Percentiles rank a stretch among this genome's conserved stretches.
Conservation (phyloP, 768 basidiomycete genomes). For the Psilocybe tampanensis region DNA sequence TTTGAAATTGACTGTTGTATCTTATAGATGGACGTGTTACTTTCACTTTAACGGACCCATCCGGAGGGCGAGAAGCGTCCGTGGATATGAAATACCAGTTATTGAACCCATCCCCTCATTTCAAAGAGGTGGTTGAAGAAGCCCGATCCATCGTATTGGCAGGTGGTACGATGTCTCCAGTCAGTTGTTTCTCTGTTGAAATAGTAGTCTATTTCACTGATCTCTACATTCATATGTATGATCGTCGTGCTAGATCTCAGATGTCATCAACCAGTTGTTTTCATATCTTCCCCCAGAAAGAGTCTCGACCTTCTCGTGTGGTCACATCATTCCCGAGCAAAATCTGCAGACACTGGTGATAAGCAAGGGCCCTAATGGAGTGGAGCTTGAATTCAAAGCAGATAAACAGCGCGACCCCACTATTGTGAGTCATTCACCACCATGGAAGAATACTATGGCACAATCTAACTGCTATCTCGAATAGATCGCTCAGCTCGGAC, state of each 20-base stretch:
- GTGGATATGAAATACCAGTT: slow-evolving; percentile 88
- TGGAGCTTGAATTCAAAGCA: slow-evolving; percentile 80
- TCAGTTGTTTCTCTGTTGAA: slow-evolving; percentile 33
- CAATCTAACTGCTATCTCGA: neutral
- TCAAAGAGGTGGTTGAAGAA: slow-evolving; percentile 78
- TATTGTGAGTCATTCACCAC: slow-evolving; percentile 48
- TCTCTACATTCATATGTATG: neutral
- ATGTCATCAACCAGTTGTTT: slow-evolving; percentile 83
- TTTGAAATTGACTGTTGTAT: neutral
- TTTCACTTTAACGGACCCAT: slow-evolving; percentile 45
- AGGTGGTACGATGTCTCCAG: slow-evolving; percentile 99
- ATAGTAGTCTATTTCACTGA: neutral
- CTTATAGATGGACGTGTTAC: slow-evolving; percentile 73
- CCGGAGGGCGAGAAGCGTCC: slow-evolving; percentile 35
- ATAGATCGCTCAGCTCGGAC: slow-evolving; percentile 82
- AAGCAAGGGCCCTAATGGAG: slow-evolving; percentile 72
- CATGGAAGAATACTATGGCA: neutral
- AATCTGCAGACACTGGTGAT: slow-evolving; percentile 80
- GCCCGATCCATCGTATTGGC: slow-evolving; percentile 89
- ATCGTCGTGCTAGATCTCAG: slow-evolving; percentile 67
- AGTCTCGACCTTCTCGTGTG: slow-evolving; percentile 85
- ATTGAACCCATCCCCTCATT: slow-evolving; percentile 87
- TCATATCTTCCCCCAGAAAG: slow-evolving; percentile 58
- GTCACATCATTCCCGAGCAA: slow-evolving; percentile 84
- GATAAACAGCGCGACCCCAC: slow-evolving; percentile 65